Conservation (phyloP, 1,139 yeast species). For the Magnusiomyces tetraspermus region DNA sequence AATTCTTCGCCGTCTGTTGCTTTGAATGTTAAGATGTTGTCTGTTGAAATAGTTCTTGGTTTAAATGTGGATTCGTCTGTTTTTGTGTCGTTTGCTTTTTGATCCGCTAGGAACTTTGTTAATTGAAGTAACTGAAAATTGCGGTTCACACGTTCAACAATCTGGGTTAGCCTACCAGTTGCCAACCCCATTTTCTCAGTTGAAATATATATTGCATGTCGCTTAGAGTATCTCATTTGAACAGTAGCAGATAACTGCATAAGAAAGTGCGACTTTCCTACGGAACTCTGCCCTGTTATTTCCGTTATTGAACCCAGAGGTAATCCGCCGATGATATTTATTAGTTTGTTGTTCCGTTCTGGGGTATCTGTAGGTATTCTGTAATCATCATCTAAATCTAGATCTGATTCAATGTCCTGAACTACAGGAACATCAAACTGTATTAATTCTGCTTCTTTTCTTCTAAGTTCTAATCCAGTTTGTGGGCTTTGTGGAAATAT, state of each 20-base stretch:
- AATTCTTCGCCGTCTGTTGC: conserved; percentile 64
- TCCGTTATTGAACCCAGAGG: conserved; percentile 63
- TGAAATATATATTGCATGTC: conserved; percentile 58
- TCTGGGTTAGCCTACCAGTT: conserved; percentile 45
- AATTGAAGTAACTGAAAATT: conserved; percentile 8
- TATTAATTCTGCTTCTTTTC: conserved; percentile 18
- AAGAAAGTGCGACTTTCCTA: conserved; percentile 74
- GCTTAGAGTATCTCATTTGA: conserved; percentile 39
- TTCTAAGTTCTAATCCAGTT: conserved; percentile 18
- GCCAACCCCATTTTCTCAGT: conserved; percentile 64
- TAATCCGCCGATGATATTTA: conserved; percentile 55
- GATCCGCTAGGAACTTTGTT: too few species aligned
- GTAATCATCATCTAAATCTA: too few species aligned
- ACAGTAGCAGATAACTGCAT: conserved; percentile 54
- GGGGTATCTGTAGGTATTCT: too few species aligned
- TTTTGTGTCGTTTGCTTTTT: neutral
- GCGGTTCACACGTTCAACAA: conserved; percentile 28
- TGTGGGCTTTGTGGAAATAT: conserved; percentile 2
- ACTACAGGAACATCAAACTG: conserved; percentile 2
- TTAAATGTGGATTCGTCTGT: neutral
- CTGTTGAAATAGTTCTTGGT: conserved; percentile 29
- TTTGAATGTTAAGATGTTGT: conserved; percentile 50
- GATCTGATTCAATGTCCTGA: too few species aligned
- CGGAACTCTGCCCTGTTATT: conserved; percentile 72
- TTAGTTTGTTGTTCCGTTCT: conserved; percentile 15